phyloP scores from a whole-genome alignment of 2,329 filamentous ascomycete species.

The Purpureocillium lavendulum region DNA sequence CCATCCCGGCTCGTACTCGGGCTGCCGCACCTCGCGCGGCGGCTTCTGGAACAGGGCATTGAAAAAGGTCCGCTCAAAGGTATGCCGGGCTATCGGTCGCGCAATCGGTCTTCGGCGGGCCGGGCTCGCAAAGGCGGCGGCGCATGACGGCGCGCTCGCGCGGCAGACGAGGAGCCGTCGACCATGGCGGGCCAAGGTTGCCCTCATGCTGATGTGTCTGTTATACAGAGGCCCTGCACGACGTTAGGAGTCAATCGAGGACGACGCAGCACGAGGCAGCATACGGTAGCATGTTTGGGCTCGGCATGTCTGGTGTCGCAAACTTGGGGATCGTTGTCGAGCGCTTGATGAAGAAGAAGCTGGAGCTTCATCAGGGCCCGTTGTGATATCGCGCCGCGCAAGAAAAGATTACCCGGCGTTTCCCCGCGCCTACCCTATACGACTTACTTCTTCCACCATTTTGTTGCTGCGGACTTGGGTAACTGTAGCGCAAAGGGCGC shows the following conservation, averaged over 20 bases:
- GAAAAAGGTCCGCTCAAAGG: slow-evolving; percentile 43
- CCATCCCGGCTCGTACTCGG: slow-evolving; percentile 62
- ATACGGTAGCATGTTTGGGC: background rate
- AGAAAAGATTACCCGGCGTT: background rate
- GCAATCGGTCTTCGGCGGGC: slow-evolving; percentile 17
- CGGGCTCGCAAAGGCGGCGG: slow-evolving; percentile 19
- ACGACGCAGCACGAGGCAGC: background rate
- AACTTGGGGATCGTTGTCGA: background rate
- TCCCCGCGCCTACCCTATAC: background rate
- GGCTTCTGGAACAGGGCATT: slow-evolving; percentile 50
- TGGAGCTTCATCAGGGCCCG: background rate
- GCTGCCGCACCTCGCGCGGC: slow-evolving; percentile 49
- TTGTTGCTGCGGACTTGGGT: no score
- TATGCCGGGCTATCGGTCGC: slow-evolving; percentile 13
- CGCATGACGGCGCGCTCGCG: slow-evolving; percentile 23
- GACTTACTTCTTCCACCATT: no score
- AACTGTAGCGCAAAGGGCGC: no score
- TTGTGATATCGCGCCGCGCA: background rate
- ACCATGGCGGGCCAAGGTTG: slow-evolving; percentile 35
- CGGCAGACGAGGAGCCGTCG: slow-evolving; percentile 29
- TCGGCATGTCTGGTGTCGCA: background rate
- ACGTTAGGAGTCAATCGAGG: background rate
- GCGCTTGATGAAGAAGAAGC: background rate
- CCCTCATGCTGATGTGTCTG: slow-evolving; percentile 32
- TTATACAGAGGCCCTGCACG: slow-evolving; percentile 9